Evolutionary conservation across 176 grass and related monocot genomes (phyloP).

Genomic region (Ampelocalamus luodianensis): DNA sequence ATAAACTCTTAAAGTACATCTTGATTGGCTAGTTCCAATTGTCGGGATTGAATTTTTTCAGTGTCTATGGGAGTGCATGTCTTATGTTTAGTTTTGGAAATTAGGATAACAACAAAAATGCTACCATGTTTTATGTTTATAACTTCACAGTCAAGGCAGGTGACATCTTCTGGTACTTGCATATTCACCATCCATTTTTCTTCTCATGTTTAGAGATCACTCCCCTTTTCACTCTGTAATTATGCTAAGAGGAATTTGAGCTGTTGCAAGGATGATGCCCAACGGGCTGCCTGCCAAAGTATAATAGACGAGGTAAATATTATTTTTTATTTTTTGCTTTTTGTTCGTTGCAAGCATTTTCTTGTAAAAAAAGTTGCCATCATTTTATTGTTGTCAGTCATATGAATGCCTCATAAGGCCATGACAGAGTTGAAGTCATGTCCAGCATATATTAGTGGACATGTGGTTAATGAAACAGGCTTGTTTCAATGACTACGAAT

Average conservation of each 20-base stretch:
- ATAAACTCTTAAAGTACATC: neutral
- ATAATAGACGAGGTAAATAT: conserved; percentile 67
- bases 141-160: neutral
- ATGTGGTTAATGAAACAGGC: neutral
- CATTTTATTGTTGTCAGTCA: neutral
- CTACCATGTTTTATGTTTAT: conserved; percentile 3
- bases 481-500: conserved; percentile 35
- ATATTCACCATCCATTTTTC: conserved; percentile 45
- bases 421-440: neutral
- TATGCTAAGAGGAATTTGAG: conserved; percentile 70
- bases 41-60: neutral
- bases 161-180: conserved; percentile 25
- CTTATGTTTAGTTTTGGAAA: conserved; percentile 11
- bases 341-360: conserved; percentile 28
- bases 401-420: conserved; percentile 16
- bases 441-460: conserved; percentile 24
- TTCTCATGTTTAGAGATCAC: conserved; percentile 62
- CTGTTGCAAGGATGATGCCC: conserved; percentile 78
- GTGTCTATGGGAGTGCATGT: conserved; percentile 6
- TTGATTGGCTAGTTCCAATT: neutral
- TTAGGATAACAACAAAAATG: neutral
- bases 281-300: conserved; percentile 63
- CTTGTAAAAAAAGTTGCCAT: neutral
- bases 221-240: conserved; percentile 76
- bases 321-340: conserved; percentile 6